These are phyloP conservation scores for Diaporthe citriasiana DNA, from an alignment of 2,329 filamentous ascomycete genomes.

Conservation along the genomic window DNA sequence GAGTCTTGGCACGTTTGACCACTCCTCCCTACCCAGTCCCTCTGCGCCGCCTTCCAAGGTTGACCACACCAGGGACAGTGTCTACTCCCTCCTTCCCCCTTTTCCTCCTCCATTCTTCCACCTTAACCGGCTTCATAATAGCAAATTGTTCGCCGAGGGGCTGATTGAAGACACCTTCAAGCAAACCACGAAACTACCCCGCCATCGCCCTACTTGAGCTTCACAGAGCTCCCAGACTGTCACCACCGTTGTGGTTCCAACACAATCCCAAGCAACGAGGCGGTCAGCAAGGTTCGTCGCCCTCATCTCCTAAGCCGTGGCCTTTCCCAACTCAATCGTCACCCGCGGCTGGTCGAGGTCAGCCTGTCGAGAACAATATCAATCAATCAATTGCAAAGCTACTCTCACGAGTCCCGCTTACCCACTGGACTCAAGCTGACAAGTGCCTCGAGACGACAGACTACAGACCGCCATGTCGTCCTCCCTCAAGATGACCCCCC, in stretches of 20 bases:
- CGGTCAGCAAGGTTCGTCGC: slow-evolving; percentile 1
- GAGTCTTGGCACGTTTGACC: slow-evolving; percentile 42
- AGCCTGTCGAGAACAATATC: background rate
- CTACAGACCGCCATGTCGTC: slow-evolving; percentile 57
- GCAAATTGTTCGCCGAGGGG: slow-evolving; percentile 14
- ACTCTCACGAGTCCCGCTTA: background rate
- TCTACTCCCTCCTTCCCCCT: background rate
- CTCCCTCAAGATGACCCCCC: slow-evolving; percentile 61
- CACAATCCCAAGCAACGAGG: slow-evolving; percentile 10
- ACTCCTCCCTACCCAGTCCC: slow-evolving; percentile 28
- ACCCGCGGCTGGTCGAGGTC: background rate
- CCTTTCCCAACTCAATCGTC: background rate
- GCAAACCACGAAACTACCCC: slow-evolving; percentile 18
- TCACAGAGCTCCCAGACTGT: slow-evolving; percentile 25
- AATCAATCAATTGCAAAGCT: slow-evolving; percentile 8
- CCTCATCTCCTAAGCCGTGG: background rate
- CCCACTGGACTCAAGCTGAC: slow-evolving; percentile 14
- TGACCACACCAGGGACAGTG: slow-evolving; percentile 3
- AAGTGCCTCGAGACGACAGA: background rate
- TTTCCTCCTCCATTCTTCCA: background rate
- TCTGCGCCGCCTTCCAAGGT: slow-evolving; percentile 10
- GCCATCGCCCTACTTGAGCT: slow-evolving; percentile 12
- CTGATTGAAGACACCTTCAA: slow-evolving; percentile 2
- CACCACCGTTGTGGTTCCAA: background rate
- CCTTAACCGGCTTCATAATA: background rate